A percentile compares a stretch with the other conserved stretches of the same genome.
These are phyloP conservation scores for Astrephomene gubernaculifera DNA, from an alignment of 139 green algal species.

Conservation along the genomic window DNA sequence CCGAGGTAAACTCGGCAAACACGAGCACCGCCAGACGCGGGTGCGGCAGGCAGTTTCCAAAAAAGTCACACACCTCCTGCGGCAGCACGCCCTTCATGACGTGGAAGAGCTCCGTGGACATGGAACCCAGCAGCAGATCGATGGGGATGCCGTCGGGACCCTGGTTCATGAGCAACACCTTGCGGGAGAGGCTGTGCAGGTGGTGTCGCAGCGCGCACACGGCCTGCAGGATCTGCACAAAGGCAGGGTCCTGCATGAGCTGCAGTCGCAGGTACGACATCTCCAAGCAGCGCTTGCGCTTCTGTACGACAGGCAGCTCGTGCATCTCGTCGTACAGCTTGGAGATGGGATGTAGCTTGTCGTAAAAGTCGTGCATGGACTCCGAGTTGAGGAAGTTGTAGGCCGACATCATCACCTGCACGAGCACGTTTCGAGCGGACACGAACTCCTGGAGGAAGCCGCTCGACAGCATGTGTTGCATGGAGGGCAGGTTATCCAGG, in stretches of 20 bases:
- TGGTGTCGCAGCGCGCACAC: constrained; percentile 58
- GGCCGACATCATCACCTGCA: constrained; percentile 53
- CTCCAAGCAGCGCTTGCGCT: constrained; percentile 62
- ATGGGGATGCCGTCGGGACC: constrained; percentile 56
- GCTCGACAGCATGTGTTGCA: constrained; percentile 42
- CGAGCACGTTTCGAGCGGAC: constrained; percentile 41
- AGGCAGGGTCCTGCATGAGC: constrained; percentile 44
- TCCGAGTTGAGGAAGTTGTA: constrained; percentile 43
- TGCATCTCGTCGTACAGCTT: constrained; percentile 67
- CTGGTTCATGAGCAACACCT: constrained; percentile 53
- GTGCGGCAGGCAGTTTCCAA: constrained; percentile 56
- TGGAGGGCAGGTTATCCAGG: background rate
- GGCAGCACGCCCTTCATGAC: constrained; percentile 49
- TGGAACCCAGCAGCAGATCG: constrained; percentile 64
- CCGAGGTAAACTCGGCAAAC: constrained; percentile 64
- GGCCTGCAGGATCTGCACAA: constrained; percentile 38
- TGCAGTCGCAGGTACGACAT: constrained; percentile 56
- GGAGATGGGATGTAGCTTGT: constrained; percentile 38
- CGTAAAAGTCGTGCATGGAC: constrained; percentile 28
- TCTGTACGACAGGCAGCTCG: constrained; percentile 65
- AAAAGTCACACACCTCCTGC: constrained; percentile 58
- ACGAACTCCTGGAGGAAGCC: constrained; percentile 50
- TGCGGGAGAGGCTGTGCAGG: constrained; percentile 61
- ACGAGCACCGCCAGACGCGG: constrained; percentile 63
- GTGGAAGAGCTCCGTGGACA: constrained; percentile 60